Evolutionary conservation across 2,329 filamentous ascomycete species (phyloP).

Genomic region (Monosporascus sp.): DNA sequence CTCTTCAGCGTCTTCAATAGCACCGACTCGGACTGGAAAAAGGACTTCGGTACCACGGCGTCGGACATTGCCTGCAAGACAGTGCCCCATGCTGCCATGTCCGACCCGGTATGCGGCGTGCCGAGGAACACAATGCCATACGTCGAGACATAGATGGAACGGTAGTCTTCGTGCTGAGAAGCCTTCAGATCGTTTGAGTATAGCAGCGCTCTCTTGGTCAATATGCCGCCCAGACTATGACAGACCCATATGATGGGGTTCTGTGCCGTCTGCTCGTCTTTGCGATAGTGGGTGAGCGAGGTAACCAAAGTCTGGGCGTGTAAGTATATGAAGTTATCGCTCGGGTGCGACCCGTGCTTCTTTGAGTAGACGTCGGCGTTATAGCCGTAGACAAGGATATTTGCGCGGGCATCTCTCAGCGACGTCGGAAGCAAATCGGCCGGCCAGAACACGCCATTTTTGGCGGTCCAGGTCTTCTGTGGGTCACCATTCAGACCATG

Average conservation of each 20-base stretch:
- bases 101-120: constrained; percentile 68
- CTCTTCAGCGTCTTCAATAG: constrained; percentile 66
- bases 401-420: constrained; percentile 51
- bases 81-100: constrained; percentile 62
- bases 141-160: constrained; percentile 68
- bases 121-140: constrained; percentile 73
- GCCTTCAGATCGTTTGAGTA: constrained; percentile 59
- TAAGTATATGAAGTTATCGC: constrained; percentile 62
- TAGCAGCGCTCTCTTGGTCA: constrained; percentile 65
- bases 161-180: constrained; percentile 56
- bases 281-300: constrained; percentile 58
- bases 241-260: constrained; percentile 72
- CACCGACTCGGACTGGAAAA: constrained; percentile 63
- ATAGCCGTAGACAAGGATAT: constrained; percentile 69
- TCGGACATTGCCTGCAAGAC: constrained; percentile 64
- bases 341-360: constrained; percentile 47
- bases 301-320: constrained; percentile 66
- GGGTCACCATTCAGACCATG: constrained; percentile 67
- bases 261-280: constrained; percentile 47
- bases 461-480: constrained; percentile 55
- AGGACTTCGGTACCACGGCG: constrained; percentile 57
- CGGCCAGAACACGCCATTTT: constrained; percentile 63
- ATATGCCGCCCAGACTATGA: constrained; percentile 68
- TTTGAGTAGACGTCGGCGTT: constrained; percentile 59
- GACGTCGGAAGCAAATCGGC: constrained; percentile 59